Evolutionary conservation across 257 asterid species (phyloP).

Genomic region (Echium plantagineum): DNA sequence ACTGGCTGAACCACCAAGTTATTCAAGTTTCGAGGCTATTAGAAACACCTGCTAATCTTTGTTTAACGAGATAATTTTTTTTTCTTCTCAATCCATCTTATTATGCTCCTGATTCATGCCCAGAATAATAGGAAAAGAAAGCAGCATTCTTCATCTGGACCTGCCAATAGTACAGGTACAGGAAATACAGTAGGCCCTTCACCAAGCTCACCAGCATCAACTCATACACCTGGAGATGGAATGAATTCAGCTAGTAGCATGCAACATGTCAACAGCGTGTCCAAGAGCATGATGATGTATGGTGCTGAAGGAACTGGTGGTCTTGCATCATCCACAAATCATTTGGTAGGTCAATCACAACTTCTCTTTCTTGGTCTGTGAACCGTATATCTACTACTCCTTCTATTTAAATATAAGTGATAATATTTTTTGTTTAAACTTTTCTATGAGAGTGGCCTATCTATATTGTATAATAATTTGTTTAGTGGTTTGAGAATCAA

Average conservation of each 20-base stretch:
- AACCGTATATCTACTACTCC: too few relatives aligned
- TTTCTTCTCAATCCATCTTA: not conserved
- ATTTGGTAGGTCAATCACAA: conserved; percentile 46
- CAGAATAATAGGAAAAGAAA: conserved; percentile 87
- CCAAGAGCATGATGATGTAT: conserved; percentile 64
- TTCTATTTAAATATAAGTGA: too few relatives aligned
- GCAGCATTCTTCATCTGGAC: conserved; percentile 91
- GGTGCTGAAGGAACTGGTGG: conserved; percentile 89
- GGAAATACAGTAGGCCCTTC: conserved; percentile 40
- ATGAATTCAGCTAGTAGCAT: conserved; percentile 67
- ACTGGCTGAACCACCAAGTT: not conserved
- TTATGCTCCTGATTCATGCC: not conserved
- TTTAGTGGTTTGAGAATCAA: not conserved
- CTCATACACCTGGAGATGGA: conserved; percentile 98
- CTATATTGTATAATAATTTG: not conserved
- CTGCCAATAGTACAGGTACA: conserved; percentile 41
- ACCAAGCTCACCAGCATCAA: conserved; percentile 76
- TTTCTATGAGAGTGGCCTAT: not conserved
- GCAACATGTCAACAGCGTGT: conserved; percentile 59
- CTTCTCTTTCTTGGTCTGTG: not conserved
- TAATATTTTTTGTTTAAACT: too few relatives aligned
- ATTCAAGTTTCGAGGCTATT: not conserved
- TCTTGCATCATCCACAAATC: conserved; percentile 86
- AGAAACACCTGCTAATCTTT: not conserved
- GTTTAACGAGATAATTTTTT: not conserved